A percentile compares a stretch with the other conserved stretches of the same genome.
Conservation (phyloP, 768 basidiomycete species). For the Leccinum aurantiacum region DNA sequence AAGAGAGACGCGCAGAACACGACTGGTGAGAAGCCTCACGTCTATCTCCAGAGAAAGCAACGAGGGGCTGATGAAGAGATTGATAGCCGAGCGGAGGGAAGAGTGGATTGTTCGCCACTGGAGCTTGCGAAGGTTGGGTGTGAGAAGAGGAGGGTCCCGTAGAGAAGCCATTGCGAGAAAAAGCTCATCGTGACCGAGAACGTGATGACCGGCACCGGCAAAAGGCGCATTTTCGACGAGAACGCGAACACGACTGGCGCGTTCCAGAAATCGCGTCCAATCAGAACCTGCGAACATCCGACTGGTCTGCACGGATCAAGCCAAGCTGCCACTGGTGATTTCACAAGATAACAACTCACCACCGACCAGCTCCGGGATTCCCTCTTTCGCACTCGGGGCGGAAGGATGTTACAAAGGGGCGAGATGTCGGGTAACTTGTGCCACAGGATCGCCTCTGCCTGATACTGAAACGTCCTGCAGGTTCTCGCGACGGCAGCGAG, state of each 20-base stretch:
- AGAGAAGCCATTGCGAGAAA: constrained; percentile 18
- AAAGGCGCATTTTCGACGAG: constrained; percentile 2
- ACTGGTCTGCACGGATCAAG: constrained; percentile 15
- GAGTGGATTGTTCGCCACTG: constrained; percentile 15
- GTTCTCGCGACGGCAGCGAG: constrained; percentile 30
- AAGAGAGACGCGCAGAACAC: constrained; percentile 11
- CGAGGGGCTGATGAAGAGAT: constrained; percentile 23
- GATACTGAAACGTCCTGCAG: constrained; percentile 20
- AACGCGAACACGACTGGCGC: constrained; percentile 18
- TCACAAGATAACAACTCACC: constrained; percentile 11
- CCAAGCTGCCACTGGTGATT: background rate
- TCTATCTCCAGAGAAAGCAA: constrained; percentile 25
- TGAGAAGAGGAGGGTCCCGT: constrained; percentile 21
- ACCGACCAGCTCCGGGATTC: constrained; percentile 19
- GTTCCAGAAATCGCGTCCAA: constrained; percentile 21
- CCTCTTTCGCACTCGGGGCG: constrained; percentile 13
- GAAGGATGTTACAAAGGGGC: constrained; percentile 19
- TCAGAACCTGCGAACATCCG: constrained; percentile 17
- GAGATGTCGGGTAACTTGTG: constrained; percentile 10
- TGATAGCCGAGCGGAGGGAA: constrained; percentile 8
- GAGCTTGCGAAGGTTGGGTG: constrained; percentile 23
- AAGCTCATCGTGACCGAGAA: constrained; percentile 3
- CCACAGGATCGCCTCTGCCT: constrained; percentile 28
- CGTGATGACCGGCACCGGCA: background rate
- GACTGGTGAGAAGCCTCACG: constrained; percentile 17